Conservation (phyloP, 306 rosid species). For the Corylus avellana region DNA sequence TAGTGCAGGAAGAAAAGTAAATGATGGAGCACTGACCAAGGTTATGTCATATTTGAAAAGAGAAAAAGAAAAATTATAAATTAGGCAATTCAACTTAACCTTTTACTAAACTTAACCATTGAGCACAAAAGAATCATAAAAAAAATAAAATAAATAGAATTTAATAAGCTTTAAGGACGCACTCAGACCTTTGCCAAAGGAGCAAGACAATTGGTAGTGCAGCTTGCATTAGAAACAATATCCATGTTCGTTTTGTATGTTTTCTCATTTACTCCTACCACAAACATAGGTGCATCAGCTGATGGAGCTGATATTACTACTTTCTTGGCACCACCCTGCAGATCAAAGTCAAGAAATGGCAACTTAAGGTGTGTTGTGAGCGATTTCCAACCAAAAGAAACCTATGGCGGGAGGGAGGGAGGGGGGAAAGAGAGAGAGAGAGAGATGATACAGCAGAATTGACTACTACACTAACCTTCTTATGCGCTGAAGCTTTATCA, state of each 20-base stretch:
- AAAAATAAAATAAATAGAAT: background rate
- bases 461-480: conserved; percentile 50
- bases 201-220: conserved; percentile 98
- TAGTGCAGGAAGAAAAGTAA: background rate
- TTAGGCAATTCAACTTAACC: background rate
- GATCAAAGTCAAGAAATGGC: conserved; percentile 31
- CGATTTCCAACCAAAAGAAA: background rate
- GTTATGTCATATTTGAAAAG: background rate
- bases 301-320: conserved; percentile 98
- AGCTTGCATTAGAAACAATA: conserved; percentile 95
- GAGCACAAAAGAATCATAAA: background rate
- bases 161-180: conserved; percentile 16
- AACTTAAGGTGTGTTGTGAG: conserved; percentile 2
- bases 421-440: background rate
- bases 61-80: background rate
- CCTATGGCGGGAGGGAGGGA: background rate
- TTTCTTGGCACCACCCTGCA: conserved; percentile 94
- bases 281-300: conserved; percentile 99
- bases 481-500: conserved; percentile 81
- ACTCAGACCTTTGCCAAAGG: conserved; percentile 91
- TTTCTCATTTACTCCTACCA: conserved; percentile 89
- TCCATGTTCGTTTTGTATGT: conserved; percentile 79
- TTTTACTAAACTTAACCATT: background rate
- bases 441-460: conserved; percentile 20
- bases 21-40: background rate